A percentile compares a stretch with the other conserved stretches of the same genome.
Conservation (phyloP, 1,284 basidiomycete genomes). For the Exobasidium rhododendri region DNA sequence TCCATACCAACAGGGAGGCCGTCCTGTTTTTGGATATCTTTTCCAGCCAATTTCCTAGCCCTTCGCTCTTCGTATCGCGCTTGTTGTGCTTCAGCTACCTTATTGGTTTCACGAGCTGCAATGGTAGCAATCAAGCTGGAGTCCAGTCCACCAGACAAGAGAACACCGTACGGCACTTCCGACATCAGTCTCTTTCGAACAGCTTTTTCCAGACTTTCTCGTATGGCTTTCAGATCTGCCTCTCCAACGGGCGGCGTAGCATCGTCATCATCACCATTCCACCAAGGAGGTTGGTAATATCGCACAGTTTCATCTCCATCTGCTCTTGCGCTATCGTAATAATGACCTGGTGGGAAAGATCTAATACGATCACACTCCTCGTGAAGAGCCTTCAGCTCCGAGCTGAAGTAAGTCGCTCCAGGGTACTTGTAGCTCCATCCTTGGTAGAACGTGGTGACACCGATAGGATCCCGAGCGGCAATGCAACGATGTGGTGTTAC, state of each 20-base stretch:
- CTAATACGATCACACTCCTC: slow-evolving; percentile 93
- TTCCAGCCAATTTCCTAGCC: slow-evolving; percentile 42
- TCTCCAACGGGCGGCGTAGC: slow-evolving; percentile 63
- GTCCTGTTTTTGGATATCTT: slow-evolving; percentile 22
- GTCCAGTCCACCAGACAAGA: slow-evolving; percentile 92
- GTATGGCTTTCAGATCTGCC: slow-evolving; percentile 64
- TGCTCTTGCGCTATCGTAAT: slow-evolving; percentile 57
- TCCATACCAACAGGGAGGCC: slow-evolving; percentile 31
- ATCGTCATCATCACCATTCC: slow-evolving; percentile 57
- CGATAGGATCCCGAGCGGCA: slow-evolving; percentile 94
- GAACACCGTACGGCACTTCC: slow-evolving; percentile 96
- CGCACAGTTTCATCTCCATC: slow-evolving; percentile 52
- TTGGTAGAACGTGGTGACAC: slow-evolving; percentile 97
- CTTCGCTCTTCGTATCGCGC: slow-evolving; percentile 63
- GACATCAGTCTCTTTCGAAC: slow-evolving; percentile 97
- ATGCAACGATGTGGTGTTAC: slow-evolving; percentile 84
- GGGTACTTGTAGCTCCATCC: slow-evolving; percentile 84
- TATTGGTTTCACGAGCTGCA: slow-evolving; percentile 94
- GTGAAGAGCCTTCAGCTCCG: slow-evolving; percentile 88
- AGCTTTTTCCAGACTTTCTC: slow-evolving; percentile 79
- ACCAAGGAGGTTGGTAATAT: slow-evolving; percentile 56
- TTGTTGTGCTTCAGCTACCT: slow-evolving; percentile 58
- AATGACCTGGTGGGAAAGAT: slow-evolving; percentile 94
- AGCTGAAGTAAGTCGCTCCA: slow-evolving; percentile 84
- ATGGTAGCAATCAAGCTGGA: slow-evolving; percentile 94